These are phyloP conservation scores for Tulasnella sp. DNA, from an alignment of 768 basidiomycete species.

Conservation along the genomic window DNA sequence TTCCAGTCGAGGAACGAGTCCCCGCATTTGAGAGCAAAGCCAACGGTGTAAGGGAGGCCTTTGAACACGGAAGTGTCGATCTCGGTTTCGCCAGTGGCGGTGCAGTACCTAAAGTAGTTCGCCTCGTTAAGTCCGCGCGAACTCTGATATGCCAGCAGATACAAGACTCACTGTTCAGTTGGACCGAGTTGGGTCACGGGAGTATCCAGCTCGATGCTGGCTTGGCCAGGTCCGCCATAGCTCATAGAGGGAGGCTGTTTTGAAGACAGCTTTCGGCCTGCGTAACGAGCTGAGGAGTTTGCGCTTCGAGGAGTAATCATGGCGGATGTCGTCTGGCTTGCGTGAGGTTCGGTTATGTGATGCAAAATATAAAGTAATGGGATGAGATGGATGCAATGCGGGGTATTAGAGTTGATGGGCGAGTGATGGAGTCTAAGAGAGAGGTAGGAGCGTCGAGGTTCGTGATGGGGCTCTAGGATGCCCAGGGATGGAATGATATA, in stretches of 20 bases:
- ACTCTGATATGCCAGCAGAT: neutral
- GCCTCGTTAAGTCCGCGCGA: neutral
- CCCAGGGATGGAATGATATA: neutral
- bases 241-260: neutral
- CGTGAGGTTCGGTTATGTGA: neutral
- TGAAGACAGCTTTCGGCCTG: neutral
- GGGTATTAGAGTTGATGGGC: neutral
- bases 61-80: conserved; percentile 19
- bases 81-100: conserved; percentile 16
- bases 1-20: conserved; percentile 19
- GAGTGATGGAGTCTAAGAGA: neutral
- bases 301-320: neutral
- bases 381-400: neutral
- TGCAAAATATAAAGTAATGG: neutral
- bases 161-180: neutral
- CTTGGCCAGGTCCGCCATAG: neutral
- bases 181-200: neutral
- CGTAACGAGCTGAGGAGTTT: neutral
- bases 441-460: neutral
- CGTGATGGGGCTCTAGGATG: neutral
- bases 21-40: conserved; percentile 13
- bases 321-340: neutral
- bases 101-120: neutral
- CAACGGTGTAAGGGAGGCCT: conserved; percentile 20
- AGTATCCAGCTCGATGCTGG: neutral